Evolutionary conservation across 2,329 filamentous ascomycete species (phyloP).

Genomic region (Aureobasidium vineae): DNA sequence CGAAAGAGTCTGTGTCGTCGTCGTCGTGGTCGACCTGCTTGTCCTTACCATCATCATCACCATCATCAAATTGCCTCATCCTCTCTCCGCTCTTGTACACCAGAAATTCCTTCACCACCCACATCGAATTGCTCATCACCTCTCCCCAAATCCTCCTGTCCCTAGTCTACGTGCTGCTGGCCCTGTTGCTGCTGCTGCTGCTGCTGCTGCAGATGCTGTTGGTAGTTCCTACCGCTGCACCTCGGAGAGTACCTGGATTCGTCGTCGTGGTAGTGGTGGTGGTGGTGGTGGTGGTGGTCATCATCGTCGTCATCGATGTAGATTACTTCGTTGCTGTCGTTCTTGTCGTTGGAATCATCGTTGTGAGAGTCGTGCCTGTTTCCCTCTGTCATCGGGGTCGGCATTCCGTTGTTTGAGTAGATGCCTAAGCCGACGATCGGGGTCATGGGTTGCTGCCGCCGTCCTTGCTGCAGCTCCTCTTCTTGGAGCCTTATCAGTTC

Average conservation of each 20-base stretch:
- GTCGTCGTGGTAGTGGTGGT: neutral
- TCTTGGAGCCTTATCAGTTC: neutral
- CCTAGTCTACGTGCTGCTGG: neutral
- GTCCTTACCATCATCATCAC: neutral
- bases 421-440: neutral
- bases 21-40: neutral
- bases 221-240: neutral
- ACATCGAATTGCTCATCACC: no score
- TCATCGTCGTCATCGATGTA: neutral
- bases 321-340: neutral
- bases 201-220: neutral
- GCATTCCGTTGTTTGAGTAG: neutral
- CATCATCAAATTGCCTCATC: neutral
- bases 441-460: neutral
- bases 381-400: neutral
- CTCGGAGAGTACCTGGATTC: neutral
- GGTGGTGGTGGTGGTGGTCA: neutral
- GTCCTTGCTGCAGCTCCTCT: neutral
- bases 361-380: neutral
- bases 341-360: neutral
- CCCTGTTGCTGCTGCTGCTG: neutral
- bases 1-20: neutral
- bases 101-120: neutral
- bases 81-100: conserved; percentile 9
- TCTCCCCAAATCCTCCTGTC: no score